Base-by-base conservation (phyloP, 2,329 filamentous ascomycete genomes). In the Fusarium sarcochroum region DNA sequence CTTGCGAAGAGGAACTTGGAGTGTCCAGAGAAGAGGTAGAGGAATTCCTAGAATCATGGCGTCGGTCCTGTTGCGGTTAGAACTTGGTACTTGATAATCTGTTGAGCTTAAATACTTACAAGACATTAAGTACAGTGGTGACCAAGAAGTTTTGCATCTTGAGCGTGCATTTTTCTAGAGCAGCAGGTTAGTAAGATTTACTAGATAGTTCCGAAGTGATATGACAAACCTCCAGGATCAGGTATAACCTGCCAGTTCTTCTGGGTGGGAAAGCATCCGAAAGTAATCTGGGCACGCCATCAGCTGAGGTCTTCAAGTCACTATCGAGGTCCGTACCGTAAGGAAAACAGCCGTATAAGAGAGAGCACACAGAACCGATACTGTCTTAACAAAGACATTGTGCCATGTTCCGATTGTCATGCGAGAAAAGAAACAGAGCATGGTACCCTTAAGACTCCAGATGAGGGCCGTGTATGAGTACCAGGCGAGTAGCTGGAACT, bases 401-500 rank as follows among this genome's bases (percentile, higher is more conserved):
- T 75, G 69, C 69, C 71, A 76, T 0, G 71, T 59, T 3, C 74
- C 75, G 0, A 74, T 76, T 0, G 76, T 76, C 62, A 77, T 72
- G 6, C 71, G 67, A 6, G 68, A 71, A 11, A 76, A 77, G 58
- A 77, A 77, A 7, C 67, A 75, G 5, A 77, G 32, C 67, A 77
- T 64, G 0, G 69, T 76, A 6, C 73, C 75, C 37, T 77, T 77
- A 4, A 77, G 63, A 6, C 61, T 76, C 78, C 78, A 82, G 9
- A 81, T 74, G 0, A 81, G 73, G 0, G 75, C 73, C 0, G 78
- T 77, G 40, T 81, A 81, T 8, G 73, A 73, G 27, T 80, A 82
- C 81, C 80, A 82, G 0, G 80, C 80, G 0, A 76, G 58, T 13
- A 82, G 68, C 47, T 82, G 70, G 7, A 80, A 68, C 20, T 79